Evolutionary conservation across 768 basidiomycete species (phyloP).

Genomic region (Hydnomerulius pinastri): DNA sequence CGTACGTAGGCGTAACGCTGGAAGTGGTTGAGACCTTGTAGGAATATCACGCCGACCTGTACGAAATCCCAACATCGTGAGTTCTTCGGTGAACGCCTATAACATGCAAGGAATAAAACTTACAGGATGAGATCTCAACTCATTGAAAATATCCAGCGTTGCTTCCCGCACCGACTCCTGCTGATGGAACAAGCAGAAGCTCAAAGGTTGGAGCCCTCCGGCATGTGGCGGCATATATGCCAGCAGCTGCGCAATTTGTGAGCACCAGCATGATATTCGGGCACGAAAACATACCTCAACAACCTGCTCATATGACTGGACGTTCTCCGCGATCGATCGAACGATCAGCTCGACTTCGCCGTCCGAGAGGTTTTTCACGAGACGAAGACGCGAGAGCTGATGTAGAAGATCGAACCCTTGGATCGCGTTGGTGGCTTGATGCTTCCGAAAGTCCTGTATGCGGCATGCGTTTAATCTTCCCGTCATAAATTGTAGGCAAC

Average conservation of each 20-base stretch:
- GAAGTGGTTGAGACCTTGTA: conserved; percentile 84
- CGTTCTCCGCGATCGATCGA: conserved; percentile 66
- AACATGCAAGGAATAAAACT: too few relatives aligned
- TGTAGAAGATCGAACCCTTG: conserved; percentile 83
- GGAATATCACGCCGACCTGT: conserved; percentile 77
- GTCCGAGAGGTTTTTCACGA: conserved; percentile 70
- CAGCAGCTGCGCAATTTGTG: conserved; percentile 67
- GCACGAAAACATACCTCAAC: conserved; percentile 62
- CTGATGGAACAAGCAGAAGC: conserved; percentile 91
- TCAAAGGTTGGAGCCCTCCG: conserved; percentile 83
- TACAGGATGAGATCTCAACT: conserved; percentile 76
- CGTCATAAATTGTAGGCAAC: not conserved
- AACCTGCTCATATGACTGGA: conserved; percentile 84
- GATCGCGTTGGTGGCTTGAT: conserved; percentile 57
- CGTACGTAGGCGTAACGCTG: conserved; percentile 87
- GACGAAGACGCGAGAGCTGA: conserved; percentile 80
- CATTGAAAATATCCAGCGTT: conserved; percentile 83
- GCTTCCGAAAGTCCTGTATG: conserved; percentile 66
- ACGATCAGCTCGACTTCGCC: conserved; percentile 76
- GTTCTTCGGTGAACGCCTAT: too few relatives aligned
- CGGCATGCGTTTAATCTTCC: conserved; percentile 12
- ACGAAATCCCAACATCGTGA: not conserved
- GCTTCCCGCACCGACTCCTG: conserved; percentile 71
- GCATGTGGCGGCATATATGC: conserved; percentile 71
- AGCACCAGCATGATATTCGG: too few relatives aligned